These are phyloP conservation scores for Chytriomyces sp. DNA, from an alignment of 192 early-diverging fungal genomes.

Conservation along the genomic window DNA sequence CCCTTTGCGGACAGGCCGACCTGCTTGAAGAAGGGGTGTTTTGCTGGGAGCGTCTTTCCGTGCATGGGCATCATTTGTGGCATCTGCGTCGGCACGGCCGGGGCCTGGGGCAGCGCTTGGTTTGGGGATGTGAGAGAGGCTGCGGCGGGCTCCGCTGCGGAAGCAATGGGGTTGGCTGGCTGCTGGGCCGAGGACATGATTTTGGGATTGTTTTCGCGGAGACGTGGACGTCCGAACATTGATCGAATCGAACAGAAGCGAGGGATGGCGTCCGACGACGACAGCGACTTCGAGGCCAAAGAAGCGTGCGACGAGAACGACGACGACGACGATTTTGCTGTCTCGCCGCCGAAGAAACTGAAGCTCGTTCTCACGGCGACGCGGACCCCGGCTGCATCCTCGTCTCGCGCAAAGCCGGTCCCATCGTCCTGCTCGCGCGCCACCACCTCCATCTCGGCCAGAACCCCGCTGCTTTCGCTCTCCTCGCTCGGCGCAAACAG, in stretches of 20 bases:
- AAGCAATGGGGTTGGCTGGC: background rate
- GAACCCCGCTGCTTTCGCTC: background rate
- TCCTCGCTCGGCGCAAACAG: conserved; percentile 1
- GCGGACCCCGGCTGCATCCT: background rate
- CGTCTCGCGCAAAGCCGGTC: background rate
- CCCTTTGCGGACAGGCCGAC: background rate
- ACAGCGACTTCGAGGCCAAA: background rate
- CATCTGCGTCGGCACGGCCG: background rate
- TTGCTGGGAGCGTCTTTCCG: conserved; percentile 15
- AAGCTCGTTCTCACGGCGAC: background rate
- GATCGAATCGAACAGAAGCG: background rate
- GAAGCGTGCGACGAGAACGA: background rate
- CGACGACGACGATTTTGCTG: background rate
- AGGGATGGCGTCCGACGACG: background rate
- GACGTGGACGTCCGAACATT: too few relatives aligned
- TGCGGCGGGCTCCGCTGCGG: background rate
- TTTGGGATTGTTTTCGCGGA: background rate
- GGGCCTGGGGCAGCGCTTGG: background rate
- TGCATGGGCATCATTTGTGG: conserved; percentile 8
- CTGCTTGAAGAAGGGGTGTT: conserved; percentile 34
- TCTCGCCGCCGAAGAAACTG: background rate
- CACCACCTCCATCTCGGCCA: background rate
- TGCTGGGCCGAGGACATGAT: background rate
- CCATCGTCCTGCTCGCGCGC: background rate
- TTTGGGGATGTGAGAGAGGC: too few relatives aligned